Evolutionary conservation across 176 grass and related monocot genomes (phyloP), one percentile per base, ranked within the genome.

Genomic region (Bolboschoenus planiculmis): DNA sequence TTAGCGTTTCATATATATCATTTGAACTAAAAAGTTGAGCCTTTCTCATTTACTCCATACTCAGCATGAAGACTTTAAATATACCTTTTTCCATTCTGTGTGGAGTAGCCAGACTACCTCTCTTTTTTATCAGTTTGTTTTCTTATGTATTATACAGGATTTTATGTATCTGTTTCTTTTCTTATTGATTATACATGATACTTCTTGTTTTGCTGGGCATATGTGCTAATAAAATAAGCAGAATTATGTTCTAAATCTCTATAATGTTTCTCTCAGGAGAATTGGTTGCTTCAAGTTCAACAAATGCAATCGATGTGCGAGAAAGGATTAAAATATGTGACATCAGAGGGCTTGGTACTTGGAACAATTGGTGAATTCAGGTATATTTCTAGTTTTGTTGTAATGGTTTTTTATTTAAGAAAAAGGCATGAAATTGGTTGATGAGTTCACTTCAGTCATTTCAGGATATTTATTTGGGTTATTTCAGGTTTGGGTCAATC

Each of bases 201-300:
- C 21, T 66, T 48, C 70, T 48, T 76, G 21, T 51, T 51, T 76
- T 51, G 2, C 24, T 51, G 46, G 64, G 7, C 14, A 76, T 51
- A 18, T 51, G 23, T 18, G 71, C 44, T 33, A 51, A 18, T 33
- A 31, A 48, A 76, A 75, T 76, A 26, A 33, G 26, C 24, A 75
- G 4, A 33, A 76, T 76, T 76, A 68, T 76, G 24, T 76, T 20
- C 24, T 51, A 50, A 76, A 24, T 76, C 71, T 51, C 26, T 48
- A 26, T 31, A 76, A 76, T 51, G 8, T 76, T 30, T 82, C 66
- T 83, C 78, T 50, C 88, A 99, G 97, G 97, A 95, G 71, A 91
- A 86, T 27, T 92, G 93, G 85, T 91, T 99, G 87, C 95, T 86
- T 82, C 90, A 99, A 88, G 93, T 99, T 34, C 91, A 95, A 84